Percentiles rank a stretch among this genome's conserved stretches.
Conservation (phyloP, 495 filamentous ascomycete species). For the Talaromyces adpressus region DNA sequence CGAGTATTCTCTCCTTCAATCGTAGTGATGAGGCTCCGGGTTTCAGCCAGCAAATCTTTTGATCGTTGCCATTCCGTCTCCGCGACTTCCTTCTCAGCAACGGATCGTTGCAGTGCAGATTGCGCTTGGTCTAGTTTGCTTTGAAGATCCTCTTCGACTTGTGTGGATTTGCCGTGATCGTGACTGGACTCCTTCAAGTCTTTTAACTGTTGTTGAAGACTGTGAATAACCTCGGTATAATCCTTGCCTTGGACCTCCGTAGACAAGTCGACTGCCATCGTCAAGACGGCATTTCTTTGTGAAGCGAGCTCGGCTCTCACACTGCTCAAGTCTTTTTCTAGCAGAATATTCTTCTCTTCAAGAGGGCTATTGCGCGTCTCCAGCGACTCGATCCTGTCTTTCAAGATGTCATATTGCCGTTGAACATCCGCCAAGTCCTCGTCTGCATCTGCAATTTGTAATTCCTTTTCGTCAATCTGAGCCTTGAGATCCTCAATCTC, state of each 20-base stretch:
- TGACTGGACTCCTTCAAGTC: constrained; percentile 11
- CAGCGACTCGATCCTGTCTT: constrained; percentile 29
- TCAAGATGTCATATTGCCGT: constrained; percentile 24
- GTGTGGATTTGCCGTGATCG: constrained; percentile 17
- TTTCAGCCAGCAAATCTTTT: constrained; percentile 33
- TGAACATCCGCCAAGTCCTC: constrained; percentile 28
- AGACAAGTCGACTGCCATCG: constrained; percentile 35
- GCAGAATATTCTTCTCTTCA: constrained; percentile 35
- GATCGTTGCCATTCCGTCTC: constrained; percentile 28
- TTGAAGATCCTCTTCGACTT: constrained; percentile 18
- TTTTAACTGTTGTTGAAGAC: constrained; percentile 33
- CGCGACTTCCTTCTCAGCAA: constrained; percentile 20
- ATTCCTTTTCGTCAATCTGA: constrained; percentile 25
- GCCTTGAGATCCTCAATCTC: constrained; percentile 37
- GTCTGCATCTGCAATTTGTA: constrained; percentile 31
- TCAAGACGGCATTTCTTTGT: constrained; percentile 35
- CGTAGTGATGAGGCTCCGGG: constrained; percentile 34
- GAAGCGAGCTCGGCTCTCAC: constrained; percentile 37
- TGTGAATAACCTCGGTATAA: constrained; percentile 35
- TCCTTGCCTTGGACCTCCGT: constrained; percentile 26
- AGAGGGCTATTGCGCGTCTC: constrained; percentile 34
- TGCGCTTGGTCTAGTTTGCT: constrained; percentile 25
- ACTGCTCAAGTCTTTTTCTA: constrained; percentile 33
- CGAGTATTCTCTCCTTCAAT: constrained; percentile 41
- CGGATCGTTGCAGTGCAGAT: constrained; percentile 21